Base-by-base conservation (phyloP, 768 basidiomycete genomes). In the Lactifluus pinguis region DNA sequence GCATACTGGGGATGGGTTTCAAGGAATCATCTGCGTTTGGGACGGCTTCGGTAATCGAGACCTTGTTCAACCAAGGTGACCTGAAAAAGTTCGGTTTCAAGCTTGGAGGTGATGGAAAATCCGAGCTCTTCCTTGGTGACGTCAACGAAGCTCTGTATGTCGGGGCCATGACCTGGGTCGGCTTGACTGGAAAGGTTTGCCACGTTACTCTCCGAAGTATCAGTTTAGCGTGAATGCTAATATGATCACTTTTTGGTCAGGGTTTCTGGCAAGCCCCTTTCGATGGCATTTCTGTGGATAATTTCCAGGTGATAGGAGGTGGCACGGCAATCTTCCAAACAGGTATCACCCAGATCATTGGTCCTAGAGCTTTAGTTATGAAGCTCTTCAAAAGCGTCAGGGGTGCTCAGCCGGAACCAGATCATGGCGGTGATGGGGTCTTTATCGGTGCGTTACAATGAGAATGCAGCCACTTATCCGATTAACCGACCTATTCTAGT, bases 281-380 rank as follows among this genome's bases (percentile, higher is more conserved):
- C 29, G 54, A 64, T 39, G 9, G 36, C 3, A 25, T 66, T 44
- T 54, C 55, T 8, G 66, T 60, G 36, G 41, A 55, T 21, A 53
- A 42, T 53, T 32, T 5, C 25, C 6, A 4, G 10, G 19, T 45
- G 39, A 2, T 45, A 19, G 32, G 42, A 25, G 2, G 25, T 45
- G 15, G 4, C 14, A 14, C 53, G 49, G 25, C 68, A 14, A 66
- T 70, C 48, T 60, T 67, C 36, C 64, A 65, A 36, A 62, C 49
- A 65, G 68, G 68, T n/a, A 68, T 66, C 15, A 67, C 68, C 6
- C 51, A 50, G 30, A 61, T 69, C 53, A 19, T 68, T 42, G 68
- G 66, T 10, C 59, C 61, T 36, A 7, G 52, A 8, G 19, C 19
- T 11, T 34, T 53, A 21, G 59, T 68, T 8, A 29, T 8, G 9